These are phyloP conservation scores for Candida pini DNA, from an alignment of 805 yeast genomes.

Conservation along the genomic window DNA sequence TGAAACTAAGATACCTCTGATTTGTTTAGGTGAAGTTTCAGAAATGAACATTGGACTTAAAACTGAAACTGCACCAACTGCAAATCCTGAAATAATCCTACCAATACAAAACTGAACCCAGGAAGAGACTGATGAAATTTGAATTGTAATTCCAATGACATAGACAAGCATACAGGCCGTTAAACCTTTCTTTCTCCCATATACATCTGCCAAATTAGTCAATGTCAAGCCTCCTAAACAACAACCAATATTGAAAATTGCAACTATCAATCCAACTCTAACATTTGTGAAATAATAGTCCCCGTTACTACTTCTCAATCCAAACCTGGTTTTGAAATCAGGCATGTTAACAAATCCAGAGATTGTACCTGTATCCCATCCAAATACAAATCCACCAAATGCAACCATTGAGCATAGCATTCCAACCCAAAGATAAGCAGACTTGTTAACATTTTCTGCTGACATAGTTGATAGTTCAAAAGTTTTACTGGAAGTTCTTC, in stretches of 20 bases:
- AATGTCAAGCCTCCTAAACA: conserved; percentile 65
- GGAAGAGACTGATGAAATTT: conserved; percentile 44
- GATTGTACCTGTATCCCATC: conserved; percentile 76
- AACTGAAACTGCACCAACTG: conserved; percentile 50
- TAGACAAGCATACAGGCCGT: conserved; percentile 50
- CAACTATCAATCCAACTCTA: conserved; percentile 58
- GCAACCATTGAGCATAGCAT: conserved; percentile 52
- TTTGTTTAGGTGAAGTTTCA: conserved; percentile 63
- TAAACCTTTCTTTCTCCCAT: conserved; percentile 57
- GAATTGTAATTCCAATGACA: conserved; percentile 56
- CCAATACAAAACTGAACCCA: conserved; percentile 68
- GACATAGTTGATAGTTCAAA: too few relatives aligned
- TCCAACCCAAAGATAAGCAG: conserved; percentile 23
- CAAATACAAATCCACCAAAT: conserved; percentile 73
- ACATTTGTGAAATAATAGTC: conserved; percentile 40
- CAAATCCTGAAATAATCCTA: conserved; percentile 51
- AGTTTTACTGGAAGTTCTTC: too few relatives aligned
- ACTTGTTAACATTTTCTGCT: too few relatives aligned
- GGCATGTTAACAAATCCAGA: conserved; percentile 65
- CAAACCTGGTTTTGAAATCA: conserved; percentile 51
- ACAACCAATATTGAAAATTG: conserved; percentile 68
- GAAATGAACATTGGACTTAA: conserved; percentile 55
- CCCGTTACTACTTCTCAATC: conserved; percentile 38
- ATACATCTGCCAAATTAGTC: conserved; percentile 50
- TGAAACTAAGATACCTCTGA: conserved; percentile 68